Conservation (phyloP, 1,139 yeast genomes). For the Fermentozyma sake region DNA sequence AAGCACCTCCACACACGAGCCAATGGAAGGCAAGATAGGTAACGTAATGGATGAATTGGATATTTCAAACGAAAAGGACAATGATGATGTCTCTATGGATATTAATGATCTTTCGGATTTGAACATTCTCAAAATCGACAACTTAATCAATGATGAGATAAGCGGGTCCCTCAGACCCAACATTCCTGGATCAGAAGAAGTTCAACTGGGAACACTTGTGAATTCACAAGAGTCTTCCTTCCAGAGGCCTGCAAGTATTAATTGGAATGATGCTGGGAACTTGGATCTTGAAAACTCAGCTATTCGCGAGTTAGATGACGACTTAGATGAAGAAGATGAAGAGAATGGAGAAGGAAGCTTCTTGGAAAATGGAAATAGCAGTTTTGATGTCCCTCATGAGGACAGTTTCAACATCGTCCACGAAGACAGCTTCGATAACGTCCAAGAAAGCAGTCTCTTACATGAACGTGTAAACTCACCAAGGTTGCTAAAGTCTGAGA, state of each 20-base stretch:
- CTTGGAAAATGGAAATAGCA: too few species aligned
- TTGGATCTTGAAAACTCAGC: slow-evolving; percentile 24
- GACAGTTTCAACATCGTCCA: too few species aligned
- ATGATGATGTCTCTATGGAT: slow-evolving; percentile 19
- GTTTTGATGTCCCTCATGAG: too few species aligned
- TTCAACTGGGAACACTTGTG: not conserved
- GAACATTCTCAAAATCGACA: slow-evolving; percentile 36
- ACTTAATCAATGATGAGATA: slow-evolving; percentile 28
- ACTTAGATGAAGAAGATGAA: slow-evolving; percentile 7
- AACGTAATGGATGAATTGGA: slow-evolving; percentile 8
- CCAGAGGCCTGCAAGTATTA: slow-evolving; percentile 39
- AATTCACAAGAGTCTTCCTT: slow-evolving; percentile 31
- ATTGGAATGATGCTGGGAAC: slow-evolving; percentile 39
- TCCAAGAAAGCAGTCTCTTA: too few species aligned
- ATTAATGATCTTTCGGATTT: slow-evolving; percentile 39
- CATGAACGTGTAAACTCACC: too few species aligned
- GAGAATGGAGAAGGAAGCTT: too few species aligned
- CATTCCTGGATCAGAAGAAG: too few species aligned
- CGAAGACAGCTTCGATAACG: too few species aligned
- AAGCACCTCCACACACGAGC: slow-evolving; percentile 2
- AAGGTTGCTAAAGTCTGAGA: slow-evolving; percentile 10
- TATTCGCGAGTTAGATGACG: slow-evolving; percentile 5
- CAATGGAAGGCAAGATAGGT: slow-evolving; percentile 7
- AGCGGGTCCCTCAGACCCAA: too few species aligned
- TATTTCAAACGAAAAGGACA: slow-evolving; percentile 14